Evolutionary conservation across 768 basidiomycete species (phyloP).

Genomic region (Kwoniella botswanensis): DNA sequence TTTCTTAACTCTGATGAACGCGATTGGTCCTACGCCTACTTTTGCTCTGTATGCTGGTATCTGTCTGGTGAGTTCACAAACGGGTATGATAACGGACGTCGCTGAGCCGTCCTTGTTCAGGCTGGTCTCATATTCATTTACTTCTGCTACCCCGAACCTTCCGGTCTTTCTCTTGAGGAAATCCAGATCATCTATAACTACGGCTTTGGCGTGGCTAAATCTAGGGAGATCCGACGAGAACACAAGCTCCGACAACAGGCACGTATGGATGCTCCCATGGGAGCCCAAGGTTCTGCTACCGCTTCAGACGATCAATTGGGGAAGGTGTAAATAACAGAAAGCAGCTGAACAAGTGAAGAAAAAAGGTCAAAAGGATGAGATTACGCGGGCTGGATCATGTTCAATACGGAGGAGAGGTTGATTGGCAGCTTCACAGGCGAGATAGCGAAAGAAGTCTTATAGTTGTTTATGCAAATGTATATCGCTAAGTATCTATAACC

Average conservation of each 20-base stretch:
- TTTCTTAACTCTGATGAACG: conserved; percentile 45
- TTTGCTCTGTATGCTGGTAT: conserved; percentile 42
- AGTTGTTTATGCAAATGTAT: no score
- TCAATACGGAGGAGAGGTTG: no score
- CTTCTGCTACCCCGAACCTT: conserved; percentile 46
- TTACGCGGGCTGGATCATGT: neutral
- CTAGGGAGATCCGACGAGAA: conserved; percentile 32
- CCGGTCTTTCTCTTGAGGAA: conserved; percentile 44
- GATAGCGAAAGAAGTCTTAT: no score
- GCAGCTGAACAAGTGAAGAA: neutral
- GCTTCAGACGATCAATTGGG: conserved; percentile 7
- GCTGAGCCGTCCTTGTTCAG: conserved; percentile 8
- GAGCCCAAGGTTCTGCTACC: neutral
- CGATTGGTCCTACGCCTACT: conserved; percentile 34
- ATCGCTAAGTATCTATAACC: no score
- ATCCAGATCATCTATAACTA: conserved; percentile 40
- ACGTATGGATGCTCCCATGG: conserved; percentile 13
- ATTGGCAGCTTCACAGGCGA: no score
- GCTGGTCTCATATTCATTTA: conserved; percentile 45
- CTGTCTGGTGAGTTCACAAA: conserved; percentile 30
- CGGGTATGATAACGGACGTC: neutral
- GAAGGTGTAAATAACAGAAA: conserved; percentile 5
- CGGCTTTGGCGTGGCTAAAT: conserved; percentile 43
- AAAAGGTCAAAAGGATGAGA: neutral
- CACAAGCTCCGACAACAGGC: conserved; percentile 26